A percentile compares a stretch with the other conserved stretches of the same genome.
These are phyloP conservation scores for Trichoderma sp. DNA, from an alignment of 2,329 filamentous ascomycete species.

Conservation along the genomic window DNA sequence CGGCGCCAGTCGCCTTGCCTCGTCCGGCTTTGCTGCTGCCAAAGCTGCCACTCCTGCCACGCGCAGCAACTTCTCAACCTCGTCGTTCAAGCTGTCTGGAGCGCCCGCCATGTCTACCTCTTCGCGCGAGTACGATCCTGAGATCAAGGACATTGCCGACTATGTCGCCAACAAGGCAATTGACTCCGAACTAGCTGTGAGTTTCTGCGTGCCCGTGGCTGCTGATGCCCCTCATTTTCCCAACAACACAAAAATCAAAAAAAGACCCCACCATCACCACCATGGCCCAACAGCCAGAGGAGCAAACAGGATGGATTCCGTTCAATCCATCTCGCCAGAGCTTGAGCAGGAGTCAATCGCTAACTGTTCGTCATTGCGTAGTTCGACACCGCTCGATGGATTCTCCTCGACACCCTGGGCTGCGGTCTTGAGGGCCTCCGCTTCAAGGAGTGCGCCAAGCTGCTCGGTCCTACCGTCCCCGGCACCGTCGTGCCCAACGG, in stretches of 20 bases:
- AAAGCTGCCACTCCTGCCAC: slow-evolving; percentile 41
- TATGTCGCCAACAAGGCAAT: slow-evolving; percentile 94
- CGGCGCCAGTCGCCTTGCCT: slow-evolving; percentile 38
- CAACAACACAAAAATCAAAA: background rate
- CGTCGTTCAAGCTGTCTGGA: slow-evolving; percentile 51
- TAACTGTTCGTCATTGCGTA: slow-evolving; percentile 41
- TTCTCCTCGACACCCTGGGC: slow-evolving; percentile 94
- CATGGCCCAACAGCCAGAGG: background rate
- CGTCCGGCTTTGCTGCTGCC: slow-evolving; percentile 34
- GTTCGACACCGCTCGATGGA: slow-evolving; percentile 95
- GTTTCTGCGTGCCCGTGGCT: slow-evolving; percentile 42
- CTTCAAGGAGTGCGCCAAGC: slow-evolving; percentile 95
- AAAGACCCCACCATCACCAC: slow-evolving; percentile 2
- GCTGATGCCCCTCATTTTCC: slow-evolving; percentile 19
- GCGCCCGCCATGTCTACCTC: slow-evolving; percentile 56
- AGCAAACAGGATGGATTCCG: background rate
- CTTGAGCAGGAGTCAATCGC: background rate
- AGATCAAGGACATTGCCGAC: slow-evolving; percentile 92
- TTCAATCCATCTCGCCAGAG: background rate
- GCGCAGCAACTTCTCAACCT: slow-evolving; percentile 54
- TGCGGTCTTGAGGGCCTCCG: slow-evolving; percentile 94
- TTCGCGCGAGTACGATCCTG: slow-evolving; percentile 75
- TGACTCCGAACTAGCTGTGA: slow-evolving; percentile 88
- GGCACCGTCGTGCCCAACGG: slow-evolving; percentile 92
- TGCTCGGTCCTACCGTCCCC: slow-evolving; percentile 87